Conservation (phyloP, 225 moss, liverwort and hornwort genomes). For the Pseudisothecium myosuroides region DNA sequence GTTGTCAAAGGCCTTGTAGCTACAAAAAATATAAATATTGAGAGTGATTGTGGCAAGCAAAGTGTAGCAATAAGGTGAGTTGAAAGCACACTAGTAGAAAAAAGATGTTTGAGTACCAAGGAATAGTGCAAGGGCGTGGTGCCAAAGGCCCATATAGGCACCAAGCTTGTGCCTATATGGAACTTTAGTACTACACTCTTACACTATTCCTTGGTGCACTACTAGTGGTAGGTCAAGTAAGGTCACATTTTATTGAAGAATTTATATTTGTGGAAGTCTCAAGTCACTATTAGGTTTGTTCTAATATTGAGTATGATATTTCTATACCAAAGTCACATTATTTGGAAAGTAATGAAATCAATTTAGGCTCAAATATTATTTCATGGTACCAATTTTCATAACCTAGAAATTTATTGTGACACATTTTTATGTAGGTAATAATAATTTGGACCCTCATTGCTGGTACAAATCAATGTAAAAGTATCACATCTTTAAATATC, state of each 20-base stretch:
- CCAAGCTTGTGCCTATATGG: neutral
- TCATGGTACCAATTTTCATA: fast-evolving
- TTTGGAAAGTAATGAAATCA: neutral
- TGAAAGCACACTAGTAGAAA: neutral
- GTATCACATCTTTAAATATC: neutral
- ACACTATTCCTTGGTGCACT: fast-evolving
- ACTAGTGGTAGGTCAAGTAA: neutral
- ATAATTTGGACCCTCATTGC: neutral
- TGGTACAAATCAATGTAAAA: neutral
- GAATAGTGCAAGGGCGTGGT: fast-evolving
- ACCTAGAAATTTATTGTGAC: neutral
- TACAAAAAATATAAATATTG: neutral
- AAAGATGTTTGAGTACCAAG: neutral
- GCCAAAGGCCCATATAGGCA: neutral
- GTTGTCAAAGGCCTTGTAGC: neutral
- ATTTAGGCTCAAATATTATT: neutral
- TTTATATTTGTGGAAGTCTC: neutral
- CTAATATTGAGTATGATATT: fast-evolving
- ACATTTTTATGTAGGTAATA: neutral
- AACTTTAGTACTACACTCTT: neutral
- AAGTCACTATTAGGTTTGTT: fast-evolving
- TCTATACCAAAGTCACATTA: neutral
- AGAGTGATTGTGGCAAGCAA: neutral
- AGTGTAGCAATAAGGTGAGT: neutral
- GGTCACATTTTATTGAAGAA: neutral